Percentiles rank a stretch among this genome's conserved stretches.
phyloP scores from a whole-genome alignment of 2,329 filamentous ascomycete genomes.

The Fusarium duplospermum region DNA sequence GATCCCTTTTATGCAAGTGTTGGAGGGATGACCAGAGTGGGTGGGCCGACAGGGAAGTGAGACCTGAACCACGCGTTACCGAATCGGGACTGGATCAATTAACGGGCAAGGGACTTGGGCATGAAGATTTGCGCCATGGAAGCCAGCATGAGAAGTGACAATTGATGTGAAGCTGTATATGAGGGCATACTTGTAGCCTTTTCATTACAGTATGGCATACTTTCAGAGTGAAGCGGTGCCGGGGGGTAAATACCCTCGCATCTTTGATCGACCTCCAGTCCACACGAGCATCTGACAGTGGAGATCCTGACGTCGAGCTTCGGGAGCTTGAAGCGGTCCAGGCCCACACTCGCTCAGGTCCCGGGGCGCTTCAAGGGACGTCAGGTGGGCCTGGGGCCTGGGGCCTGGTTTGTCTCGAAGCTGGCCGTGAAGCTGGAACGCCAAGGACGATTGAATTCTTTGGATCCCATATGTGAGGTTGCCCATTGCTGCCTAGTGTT shows the following conservation, averaged over 20 bases:
- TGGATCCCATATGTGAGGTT: not conserved
- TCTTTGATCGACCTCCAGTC: not conserved
- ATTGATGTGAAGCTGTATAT: not conserved
- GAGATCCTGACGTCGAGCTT: conserved; percentile 11
- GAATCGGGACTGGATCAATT: conserved; percentile 1
- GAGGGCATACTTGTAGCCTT: no score
- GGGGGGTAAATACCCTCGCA: not conserved
- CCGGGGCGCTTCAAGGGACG: not conserved
- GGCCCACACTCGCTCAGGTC: not conserved
- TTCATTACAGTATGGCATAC: not conserved
- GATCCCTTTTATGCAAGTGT: conserved; percentile 7
- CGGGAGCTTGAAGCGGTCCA: not conserved
- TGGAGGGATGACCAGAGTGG: not conserved
- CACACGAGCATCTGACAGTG: conserved; percentile 3
- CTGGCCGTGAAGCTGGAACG: not conserved
- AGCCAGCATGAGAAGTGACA: not conserved
- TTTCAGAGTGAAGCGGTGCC: not conserved
- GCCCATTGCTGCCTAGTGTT: not conserved
- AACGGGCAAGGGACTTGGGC: not conserved
- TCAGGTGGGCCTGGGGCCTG: not conserved
- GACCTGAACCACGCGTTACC: conserved; percentile 23
- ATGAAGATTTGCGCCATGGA: not conserved
- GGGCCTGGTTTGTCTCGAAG: not conserved
- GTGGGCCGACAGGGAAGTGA: conserved; percentile 21
- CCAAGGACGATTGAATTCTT: conserved; percentile 1